Evolutionary conservation across 2,329 filamentous ascomycete species (phyloP).

Genomic region (Fusarium gaditjirri): DNA sequence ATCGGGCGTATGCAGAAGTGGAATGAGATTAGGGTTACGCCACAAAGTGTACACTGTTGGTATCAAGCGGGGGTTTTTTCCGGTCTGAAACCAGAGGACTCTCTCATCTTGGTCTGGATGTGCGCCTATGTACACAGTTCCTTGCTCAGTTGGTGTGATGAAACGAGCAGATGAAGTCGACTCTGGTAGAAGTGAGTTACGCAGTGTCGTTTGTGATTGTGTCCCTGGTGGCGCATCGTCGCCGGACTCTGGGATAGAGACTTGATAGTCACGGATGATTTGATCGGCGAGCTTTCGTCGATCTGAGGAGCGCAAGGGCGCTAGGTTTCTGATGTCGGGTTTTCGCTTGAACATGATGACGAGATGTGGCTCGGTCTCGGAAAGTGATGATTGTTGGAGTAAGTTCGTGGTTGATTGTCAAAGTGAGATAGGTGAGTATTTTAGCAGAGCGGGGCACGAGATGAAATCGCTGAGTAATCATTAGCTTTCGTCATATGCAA

Average conservation of each 20-base stretch:
- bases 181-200: slow-evolving; percentile 38
- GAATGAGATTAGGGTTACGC: slow-evolving; percentile 36
- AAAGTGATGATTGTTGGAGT: neutral
- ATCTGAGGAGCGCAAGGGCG: slow-evolving; percentile 39
- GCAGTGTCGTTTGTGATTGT: slow-evolving; percentile 28
- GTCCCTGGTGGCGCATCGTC: slow-evolving; percentile 29
- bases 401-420: neutral
- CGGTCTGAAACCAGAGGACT: slow-evolving; percentile 39
- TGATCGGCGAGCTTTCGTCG: slow-evolving; percentile 39
- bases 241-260: slow-evolving; percentile 18
- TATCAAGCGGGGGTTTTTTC: slow-evolving; percentile 38
- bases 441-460: slow-evolving; percentile 14
- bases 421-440: slow-evolving; percentile 1
- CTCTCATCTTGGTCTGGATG: slow-evolving; percentile 34
- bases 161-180: slow-evolving; percentile 39
- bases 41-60: slow-evolving; percentile 40
- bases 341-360: slow-evolving; percentile 39
- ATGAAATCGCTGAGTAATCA: slow-evolving; percentile 17
- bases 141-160: slow-evolving; percentile 30
- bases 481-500: slow-evolving; percentile 6
- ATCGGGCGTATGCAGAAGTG: slow-evolving; percentile 37
- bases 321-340: slow-evolving; percentile 38
- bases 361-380: neutral
- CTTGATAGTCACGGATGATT: slow-evolving; percentile 40
- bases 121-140: slow-evolving; percentile 36